A percentile compares a stretch with the other conserved stretches of the same genome.
Conservation (phyloP, 495 filamentous ascomycete species). For the Choiromyces venosus region DNA sequence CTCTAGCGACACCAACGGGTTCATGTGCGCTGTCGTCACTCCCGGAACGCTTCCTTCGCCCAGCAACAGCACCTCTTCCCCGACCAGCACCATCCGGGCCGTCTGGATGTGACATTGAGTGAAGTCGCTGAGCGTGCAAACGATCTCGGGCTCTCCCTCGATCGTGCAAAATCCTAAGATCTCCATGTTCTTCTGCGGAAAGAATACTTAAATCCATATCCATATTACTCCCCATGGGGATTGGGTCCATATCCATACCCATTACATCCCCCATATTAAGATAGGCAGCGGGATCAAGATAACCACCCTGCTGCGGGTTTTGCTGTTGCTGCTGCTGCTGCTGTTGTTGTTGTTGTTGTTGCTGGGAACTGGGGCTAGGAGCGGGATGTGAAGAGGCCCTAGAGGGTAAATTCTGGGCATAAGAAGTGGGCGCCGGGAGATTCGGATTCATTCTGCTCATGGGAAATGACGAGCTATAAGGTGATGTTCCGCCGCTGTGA, state of each 20-base stretch:
- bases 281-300: slow-evolving; percentile 28
- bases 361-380: slow-evolving; percentile 2
- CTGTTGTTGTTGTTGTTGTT: not conserved
- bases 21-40: slow-evolving; percentile 32
- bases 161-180: slow-evolving; percentile 35
- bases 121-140: slow-evolving; percentile 25
- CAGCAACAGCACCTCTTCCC: slow-evolving; percentile 25
- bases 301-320: slow-evolving; percentile 14
- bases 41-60: slow-evolving; percentile 26
- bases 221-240: slow-evolving; percentile 31
- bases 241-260: slow-evolving; percentile 36
- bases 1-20: slow-evolving; percentile 21
- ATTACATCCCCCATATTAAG: slow-evolving; percentile 37
- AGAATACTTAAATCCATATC: slow-evolving; percentile 41
- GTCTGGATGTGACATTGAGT: slow-evolving; percentile 24
- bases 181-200: slow-evolving; percentile 38
- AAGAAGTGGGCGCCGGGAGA: slow-evolving; percentile 20
- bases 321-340: not conserved
- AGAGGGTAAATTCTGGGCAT: slow-evolving; percentile 29
- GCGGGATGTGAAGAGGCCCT: slow-evolving; percentile 36
- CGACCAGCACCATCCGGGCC: slow-evolving; percentile 15
- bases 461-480: slow-evolving; percentile 28
- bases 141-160: slow-evolving; percentile 24
- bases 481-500: slow-evolving; percentile 32
- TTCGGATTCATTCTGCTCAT: slow-evolving; percentile 32